phyloP scores from a whole-genome alignment of 805 yeast species.

The Wickerhamomyces xylosicus region DNA sequence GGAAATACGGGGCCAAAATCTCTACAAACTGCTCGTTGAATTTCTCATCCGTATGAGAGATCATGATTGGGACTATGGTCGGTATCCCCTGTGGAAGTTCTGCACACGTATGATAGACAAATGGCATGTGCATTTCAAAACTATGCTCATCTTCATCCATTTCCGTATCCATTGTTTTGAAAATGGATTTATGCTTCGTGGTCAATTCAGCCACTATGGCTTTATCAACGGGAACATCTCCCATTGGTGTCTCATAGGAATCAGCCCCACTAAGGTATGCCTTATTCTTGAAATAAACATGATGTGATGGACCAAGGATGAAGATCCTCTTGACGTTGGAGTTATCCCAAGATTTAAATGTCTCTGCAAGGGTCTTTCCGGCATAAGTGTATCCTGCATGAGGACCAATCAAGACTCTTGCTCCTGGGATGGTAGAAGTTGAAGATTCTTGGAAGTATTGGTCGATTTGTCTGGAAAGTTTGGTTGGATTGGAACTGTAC shows the following conservation, averaged over 20 bases:
- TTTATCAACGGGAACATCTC: constrained; percentile 57
- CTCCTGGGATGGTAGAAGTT: constrained; percentile 22
- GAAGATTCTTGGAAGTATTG: constrained; percentile 31
- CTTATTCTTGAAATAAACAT: constrained; percentile 60
- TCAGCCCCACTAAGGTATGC: constrained; percentile 44
- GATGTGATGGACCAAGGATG: constrained; percentile 89
- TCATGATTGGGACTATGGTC: constrained; percentile 66
- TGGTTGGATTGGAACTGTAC: constrained; percentile 45
- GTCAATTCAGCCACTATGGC: constrained; percentile 29
- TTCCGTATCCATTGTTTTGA: constrained; percentile 43
- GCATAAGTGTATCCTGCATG: constrained; percentile 92
- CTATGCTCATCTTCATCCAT: constrained; percentile 84
- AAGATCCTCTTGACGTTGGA: constrained; percentile 51
- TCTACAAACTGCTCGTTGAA: constrained; percentile 36
- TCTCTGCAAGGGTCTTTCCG: constrained; percentile 66
- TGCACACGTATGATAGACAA: constrained; percentile 39
- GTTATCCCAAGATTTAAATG: constrained; percentile 64
- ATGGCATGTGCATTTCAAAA: constrained; percentile 91
- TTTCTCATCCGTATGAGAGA: constrained; percentile 46
- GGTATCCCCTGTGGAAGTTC: constrained; percentile 25
- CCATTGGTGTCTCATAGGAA: constrained; percentile 73
- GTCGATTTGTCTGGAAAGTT: constrained; percentile 41
- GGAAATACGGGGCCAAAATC: constrained; percentile 41
- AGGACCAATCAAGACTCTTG: constrained; percentile 50
- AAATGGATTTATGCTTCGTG: constrained; percentile 24